Percentiles rank a stretch among this genome's conserved stretches.
phyloP scores from a whole-genome alignment of 2,329 filamentous ascomycete species.

The Eutypa lata region DNA sequence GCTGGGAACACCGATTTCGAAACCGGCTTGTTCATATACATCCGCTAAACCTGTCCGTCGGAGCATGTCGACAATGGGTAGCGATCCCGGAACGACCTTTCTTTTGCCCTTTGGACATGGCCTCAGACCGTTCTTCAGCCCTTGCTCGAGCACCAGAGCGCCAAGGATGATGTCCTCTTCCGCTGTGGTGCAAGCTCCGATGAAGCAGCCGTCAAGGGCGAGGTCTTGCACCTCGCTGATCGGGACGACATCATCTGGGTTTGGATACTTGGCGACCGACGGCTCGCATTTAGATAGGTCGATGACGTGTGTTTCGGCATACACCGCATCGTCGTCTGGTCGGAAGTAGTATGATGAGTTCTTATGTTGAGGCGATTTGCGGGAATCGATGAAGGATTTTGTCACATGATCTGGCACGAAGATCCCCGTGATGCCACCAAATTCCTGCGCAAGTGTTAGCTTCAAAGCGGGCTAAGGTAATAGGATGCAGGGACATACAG shows the following conservation, averaged over 20 bases:
- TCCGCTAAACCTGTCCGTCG: slow-evolving; percentile 31
- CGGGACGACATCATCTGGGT: slow-evolving; percentile 41
- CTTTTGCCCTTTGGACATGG: slow-evolving; percentile 31
- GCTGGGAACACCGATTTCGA: slow-evolving; percentile 38
- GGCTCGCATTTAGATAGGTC: slow-evolving; percentile 35
- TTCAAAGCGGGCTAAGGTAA: no score
- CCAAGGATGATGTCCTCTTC: slow-evolving; percentile 43
- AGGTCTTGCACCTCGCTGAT: slow-evolving; percentile 30
- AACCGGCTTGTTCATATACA: slow-evolving; percentile 38
- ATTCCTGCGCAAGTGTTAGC: slow-evolving; percentile 24
- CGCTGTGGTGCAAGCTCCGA: slow-evolving; percentile 44
- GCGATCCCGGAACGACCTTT: slow-evolving; percentile 38
- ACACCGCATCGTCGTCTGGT: slow-evolving; percentile 35
- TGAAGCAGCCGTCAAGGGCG: slow-evolving; percentile 40
- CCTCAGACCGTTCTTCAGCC: slow-evolving; percentile 28
- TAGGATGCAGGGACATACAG: slow-evolving; percentile 7
- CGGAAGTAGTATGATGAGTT: slow-evolving; percentile 33
- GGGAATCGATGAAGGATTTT: slow-evolving; percentile 29
- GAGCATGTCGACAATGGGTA: slow-evolving; percentile 35
- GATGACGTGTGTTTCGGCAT: slow-evolving; percentile 33
- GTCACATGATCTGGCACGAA: slow-evolving; percentile 38
- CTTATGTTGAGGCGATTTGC: slow-evolving; percentile 32
- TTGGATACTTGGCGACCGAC: slow-evolving; percentile 38
- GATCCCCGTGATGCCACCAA: slow-evolving; percentile 41
- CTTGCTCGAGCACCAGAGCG: slow-evolving; percentile 37